Evolutionary conservation across 768 basidiomycete species (phyloP), one percentile per base, ranked within the genome.

Genomic region (Gelatoporia subvermispora): DNA sequence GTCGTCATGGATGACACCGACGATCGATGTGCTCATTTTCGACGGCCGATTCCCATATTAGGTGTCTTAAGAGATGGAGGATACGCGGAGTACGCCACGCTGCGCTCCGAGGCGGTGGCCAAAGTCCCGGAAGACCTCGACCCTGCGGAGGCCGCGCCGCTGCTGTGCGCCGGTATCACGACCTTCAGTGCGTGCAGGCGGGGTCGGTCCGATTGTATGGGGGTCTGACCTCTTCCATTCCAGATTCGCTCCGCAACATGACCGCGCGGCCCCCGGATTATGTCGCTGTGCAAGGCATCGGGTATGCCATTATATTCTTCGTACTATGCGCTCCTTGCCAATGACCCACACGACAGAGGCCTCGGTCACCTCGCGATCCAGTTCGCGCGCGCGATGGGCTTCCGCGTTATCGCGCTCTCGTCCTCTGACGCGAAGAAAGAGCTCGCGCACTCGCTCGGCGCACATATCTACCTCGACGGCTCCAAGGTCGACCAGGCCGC

Each of bases 181-280:
- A 61, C 60, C 21, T 73, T 65, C 62, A 65, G 69, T 43, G 91
- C 90, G 3, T 86, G 87, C 1, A 93, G 88, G 58, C 83, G 85
- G 50, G 89, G 87, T 0, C 66, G 92, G 54, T 91, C 90, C 63
- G 73, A 84, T 60, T 75, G 77, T 46, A 68, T 76, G 47, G 74
- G 79, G 8, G 71, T 64, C 20, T 18, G 20, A n/a, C n/a, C 25
- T 28, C 22, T 23, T 11, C 25, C 11, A 4, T 31, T 5, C 20
- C 15, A 62, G 60, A 59, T 31, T 38, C 63, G 2, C 53, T 65
- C 11, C 57, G 70, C 42, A 51, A 60, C 48, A 67, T 65, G 58
- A 48, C 54, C 22, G 43, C 64, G 13, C 35, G 45, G 18, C 56
- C 69, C 1, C 71, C 71, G 2, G 71, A 71, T 35, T 53, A 68